Base-by-base conservation (phyloP, 805 yeast genomes). In the Osmozyma mogii region DNA sequence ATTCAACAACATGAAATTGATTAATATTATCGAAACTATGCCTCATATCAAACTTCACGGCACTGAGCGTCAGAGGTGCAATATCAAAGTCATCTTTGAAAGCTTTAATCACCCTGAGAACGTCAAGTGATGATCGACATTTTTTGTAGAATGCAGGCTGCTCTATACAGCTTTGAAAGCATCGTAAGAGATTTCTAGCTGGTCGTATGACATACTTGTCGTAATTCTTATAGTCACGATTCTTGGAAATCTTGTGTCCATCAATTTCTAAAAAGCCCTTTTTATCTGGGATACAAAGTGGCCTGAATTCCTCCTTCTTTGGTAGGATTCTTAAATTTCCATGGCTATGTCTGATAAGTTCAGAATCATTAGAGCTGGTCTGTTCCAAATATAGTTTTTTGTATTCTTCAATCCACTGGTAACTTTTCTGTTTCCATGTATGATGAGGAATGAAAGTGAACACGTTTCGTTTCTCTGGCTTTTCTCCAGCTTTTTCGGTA, bases 21-120 rank as follows among this genome's bases (percentile, higher is more conserved):
- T 82, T 76, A 11, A 87, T 58, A 2, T 75, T 70, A 44, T 89
- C 96, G 49, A 75, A 88, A 32, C 95, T 85, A 3, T 77, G 67
- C 32, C 65, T 67, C 38, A 83, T 74, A 49, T 88, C 97, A 50
- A 84, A 81, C 41, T 82, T 84, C 15, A 81, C 58, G 10, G 70
- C 70, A 44, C 60, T 70, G 0, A 77, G 38, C 2, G 39, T 28
- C 0, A 73, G 73, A n/a, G n/a, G n/a, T n/a, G n/a, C n/a, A n/a
- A n/a, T 4, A 3, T 27, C n/a, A 8, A 49, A 38, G 0, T 18
- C 17, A 2, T 30, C 25, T 30, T 63, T 70, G 42, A 61, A 82
- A 0, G 41, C 21, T 5, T 48, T 34, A 0, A 80, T 36, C 3
- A 44, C 36, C 0, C 36, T 28, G 1, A 73, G 61, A 8, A 78